A percentile compares a stretch with the other conserved stretches of the same genome.
Evolutionary conservation across 306 rosid genomes (phyloP).

Genomic region (Arachis hypogaea): DNA sequence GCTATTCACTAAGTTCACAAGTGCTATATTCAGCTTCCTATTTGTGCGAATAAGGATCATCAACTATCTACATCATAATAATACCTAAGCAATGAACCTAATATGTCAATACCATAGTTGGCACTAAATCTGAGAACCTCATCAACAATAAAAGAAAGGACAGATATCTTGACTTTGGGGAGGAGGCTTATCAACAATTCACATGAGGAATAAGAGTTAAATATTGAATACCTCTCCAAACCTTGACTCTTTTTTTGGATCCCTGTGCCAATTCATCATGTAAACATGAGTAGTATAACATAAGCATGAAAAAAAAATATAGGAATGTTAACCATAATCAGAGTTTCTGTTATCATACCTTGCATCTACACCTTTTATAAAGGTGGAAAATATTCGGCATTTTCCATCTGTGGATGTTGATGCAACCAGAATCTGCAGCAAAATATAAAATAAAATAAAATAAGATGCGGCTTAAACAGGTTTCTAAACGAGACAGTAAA

Average conservation of each 20-base stretch:
- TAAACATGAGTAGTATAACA: slow-evolving; percentile 33
- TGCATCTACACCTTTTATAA: slow-evolving; percentile 87
- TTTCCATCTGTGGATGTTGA: slow-evolving; percentile 96
- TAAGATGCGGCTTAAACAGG: slow-evolving; percentile 3
- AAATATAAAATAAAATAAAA: neutral
- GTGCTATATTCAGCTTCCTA: slow-evolving; percentile 7
- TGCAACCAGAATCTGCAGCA: slow-evolving; percentile 84
- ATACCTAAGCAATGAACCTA: neutral
- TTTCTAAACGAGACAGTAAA: slow-evolving; percentile 7
- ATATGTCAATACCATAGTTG: slow-evolving; percentile 18
- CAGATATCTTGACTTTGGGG: neutral
- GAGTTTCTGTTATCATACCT: slow-evolving; percentile 62
- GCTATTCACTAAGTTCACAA: slow-evolving; percentile 8
- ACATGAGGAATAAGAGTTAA: slow-evolving; percentile 37
- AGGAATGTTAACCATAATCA: slow-evolving; percentile 22
- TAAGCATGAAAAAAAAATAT: slow-evolving; percentile 27
- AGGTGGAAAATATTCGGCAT: slow-evolving; percentile 88
- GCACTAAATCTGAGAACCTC: slow-evolving; percentile 14
- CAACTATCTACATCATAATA: slow-evolving; percentile 11
- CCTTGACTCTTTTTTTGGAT: slow-evolving; percentile 71
- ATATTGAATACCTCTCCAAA: slow-evolving; percentile 94
- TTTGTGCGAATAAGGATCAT: neutral
- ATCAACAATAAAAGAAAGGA: slow-evolving; percentile 3
- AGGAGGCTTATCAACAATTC: slow-evolving; percentile 10
- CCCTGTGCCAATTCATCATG: slow-evolving; percentile 70